Evolutionary conservation across 1,284 basidiomycete species (phyloP).

Genomic region (Polyporus tsugae): DNA sequence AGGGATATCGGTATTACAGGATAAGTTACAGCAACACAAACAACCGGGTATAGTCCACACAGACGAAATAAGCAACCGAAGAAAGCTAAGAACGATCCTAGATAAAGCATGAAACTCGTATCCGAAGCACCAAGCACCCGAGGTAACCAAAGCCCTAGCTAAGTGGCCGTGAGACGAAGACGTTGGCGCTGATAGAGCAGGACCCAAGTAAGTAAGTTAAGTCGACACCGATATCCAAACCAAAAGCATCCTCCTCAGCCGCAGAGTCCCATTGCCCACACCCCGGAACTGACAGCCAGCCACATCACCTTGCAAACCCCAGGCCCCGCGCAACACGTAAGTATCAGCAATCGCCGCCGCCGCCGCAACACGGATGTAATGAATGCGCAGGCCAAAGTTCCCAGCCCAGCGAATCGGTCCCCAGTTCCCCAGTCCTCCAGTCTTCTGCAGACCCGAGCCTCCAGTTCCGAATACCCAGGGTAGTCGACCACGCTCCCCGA

Average conservation of each 20-base stretch:
- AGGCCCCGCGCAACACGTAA: background rate
- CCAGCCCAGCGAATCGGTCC: slow-evolving; percentile 2
- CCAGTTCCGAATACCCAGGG: background rate
- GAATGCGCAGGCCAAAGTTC: background rate
- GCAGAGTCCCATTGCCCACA: slow-evolving; percentile 1
- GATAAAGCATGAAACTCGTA: background rate
- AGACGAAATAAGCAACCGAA: background rate
- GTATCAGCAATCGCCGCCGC: background rate
- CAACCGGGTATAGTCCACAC: background rate
- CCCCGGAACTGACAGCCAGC: background rate
- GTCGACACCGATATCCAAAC: slow-evolving; percentile 1
- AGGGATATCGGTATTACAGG: slow-evolving; percentile 1
- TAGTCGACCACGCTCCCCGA: background rate
- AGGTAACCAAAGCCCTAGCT: slow-evolving; percentile 1
- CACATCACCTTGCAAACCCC: background rate
- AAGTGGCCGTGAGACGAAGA: background rate
- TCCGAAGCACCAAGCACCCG: background rate
- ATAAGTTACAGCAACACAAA: background rate
- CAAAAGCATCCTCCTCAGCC: background rate
- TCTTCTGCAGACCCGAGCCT: background rate
- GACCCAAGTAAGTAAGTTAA: background rate
- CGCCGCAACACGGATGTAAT: background rate
- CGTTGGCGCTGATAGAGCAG: background rate
- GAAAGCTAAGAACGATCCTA: background rate
- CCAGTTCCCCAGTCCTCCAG: slow-evolving; percentile 5